Evolutionary conservation across 2,329 filamentous ascomycete species (phyloP).

Genomic region (Aspergillus tubingensis): DNA sequence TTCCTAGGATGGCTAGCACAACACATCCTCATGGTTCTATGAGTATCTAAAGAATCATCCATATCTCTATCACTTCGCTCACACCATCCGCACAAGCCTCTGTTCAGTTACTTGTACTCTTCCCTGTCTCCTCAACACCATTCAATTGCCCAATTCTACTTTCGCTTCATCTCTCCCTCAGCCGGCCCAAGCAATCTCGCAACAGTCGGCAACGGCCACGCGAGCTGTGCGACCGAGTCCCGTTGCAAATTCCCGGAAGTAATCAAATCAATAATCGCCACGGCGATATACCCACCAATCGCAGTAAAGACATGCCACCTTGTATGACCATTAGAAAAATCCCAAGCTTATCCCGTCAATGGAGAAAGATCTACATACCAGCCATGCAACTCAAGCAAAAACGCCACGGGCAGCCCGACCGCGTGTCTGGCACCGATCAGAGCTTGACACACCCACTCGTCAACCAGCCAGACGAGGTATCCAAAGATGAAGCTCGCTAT

Average conservation of each 20-base stretch:
- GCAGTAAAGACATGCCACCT: conserved; percentile 50
- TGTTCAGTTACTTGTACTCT: no score
- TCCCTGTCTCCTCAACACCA: no score
- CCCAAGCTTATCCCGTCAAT: no score
- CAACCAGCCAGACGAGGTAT: conserved; percentile 45
- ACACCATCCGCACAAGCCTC: no score
- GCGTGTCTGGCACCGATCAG: conserved; percentile 30
- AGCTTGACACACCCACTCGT: conserved; percentile 37
- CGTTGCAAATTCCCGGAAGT: conserved; percentile 36
- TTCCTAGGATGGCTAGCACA: no score
- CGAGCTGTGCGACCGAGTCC: conserved; percentile 32
- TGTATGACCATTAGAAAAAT: not conserved
- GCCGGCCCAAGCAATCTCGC: not conserved
- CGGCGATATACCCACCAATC: conserved; percentile 45
- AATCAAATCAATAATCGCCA: conserved; percentile 42
- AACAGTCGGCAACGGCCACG: conserved; percentile 36
- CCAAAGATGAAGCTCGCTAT: conserved; percentile 41
- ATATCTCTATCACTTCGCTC: no score
- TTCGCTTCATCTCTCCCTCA: not conserved
- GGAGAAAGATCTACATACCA: conserved; percentile 34
- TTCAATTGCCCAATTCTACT: no score
- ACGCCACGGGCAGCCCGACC: conserved; percentile 42
- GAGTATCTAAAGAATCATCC: no score
- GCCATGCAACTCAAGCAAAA: conserved; percentile 46
- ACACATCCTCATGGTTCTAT: no score